A percentile compares a stretch with the other conserved stretches of the same genome.
phyloP scores from a whole-genome alignment of 2,329 filamentous ascomycete genomes.

The Alternaria rosae region DNA sequence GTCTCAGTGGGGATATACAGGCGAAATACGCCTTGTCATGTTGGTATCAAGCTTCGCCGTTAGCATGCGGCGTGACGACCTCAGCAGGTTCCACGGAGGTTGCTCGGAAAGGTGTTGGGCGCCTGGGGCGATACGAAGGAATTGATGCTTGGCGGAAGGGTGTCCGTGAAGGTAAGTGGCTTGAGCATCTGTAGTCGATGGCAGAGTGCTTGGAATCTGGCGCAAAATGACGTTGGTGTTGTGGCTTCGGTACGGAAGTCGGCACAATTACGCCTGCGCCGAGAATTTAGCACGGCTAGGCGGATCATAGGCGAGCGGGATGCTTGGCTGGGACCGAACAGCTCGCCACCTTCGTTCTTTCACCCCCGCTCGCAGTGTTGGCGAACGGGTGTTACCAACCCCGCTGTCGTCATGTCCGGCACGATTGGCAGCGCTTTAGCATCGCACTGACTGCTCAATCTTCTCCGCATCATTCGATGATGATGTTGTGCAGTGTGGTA shows the following conservation, averaged over 20 bases:
- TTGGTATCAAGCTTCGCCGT: conserved; percentile 37
- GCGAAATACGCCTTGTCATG: conserved; percentile 20
- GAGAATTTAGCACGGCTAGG: conserved; percentile 27
- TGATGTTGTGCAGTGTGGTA: not conserved
- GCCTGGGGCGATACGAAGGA: conserved; percentile 9
- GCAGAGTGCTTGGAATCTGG: conserved; percentile 15
- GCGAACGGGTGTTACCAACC: conserved; percentile 3
- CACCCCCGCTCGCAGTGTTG: not conserved
- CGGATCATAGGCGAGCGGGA: conserved; percentile 22
- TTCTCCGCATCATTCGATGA: not conserved
- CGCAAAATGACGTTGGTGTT: conserved; percentile 25
- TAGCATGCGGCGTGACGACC: conserved; percentile 20
- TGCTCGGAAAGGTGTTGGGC: conserved; percentile 2
- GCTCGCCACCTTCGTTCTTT: conserved; percentile 5
- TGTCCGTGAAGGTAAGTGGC: conserved; percentile 14
- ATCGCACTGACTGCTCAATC: not conserved
- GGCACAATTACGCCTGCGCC: conserved; percentile 21
- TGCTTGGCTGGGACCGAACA: conserved; percentile 5
- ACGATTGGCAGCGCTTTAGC: not conserved
- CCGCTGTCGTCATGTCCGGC: conserved; percentile 10
- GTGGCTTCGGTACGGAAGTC: conserved; percentile 18
- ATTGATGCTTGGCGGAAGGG: conserved; percentile 24
- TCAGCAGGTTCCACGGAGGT: conserved; percentile 13
- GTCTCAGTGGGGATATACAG: conserved; percentile 14
- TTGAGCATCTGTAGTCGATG: conserved; percentile 3